phyloP scores from a whole-genome alignment of 768 basidiomycete genomes.

The Psilocybe subaeruginosa region DNA sequence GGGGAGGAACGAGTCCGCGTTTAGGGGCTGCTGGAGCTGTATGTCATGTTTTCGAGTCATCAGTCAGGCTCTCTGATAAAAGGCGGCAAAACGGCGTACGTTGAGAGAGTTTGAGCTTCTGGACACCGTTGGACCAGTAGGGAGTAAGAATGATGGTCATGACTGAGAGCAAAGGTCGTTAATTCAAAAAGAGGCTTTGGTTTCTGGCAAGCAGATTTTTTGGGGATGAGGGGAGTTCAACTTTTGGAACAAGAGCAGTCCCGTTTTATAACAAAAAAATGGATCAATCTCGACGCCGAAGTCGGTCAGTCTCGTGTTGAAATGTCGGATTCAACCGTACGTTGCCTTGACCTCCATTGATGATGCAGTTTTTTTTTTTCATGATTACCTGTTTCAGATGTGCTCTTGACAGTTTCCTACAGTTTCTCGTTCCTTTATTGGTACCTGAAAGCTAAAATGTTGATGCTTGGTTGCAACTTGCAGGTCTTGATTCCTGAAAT shows the following conservation, averaged over 20 bases:
- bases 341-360: conserved; percentile 26
- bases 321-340: conserved; percentile 27
- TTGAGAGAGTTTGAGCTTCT: conserved; percentile 65
- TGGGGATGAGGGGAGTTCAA: background rate
- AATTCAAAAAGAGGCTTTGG: background rate
- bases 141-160: conserved; percentile 74
- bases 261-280: conserved; percentile 3
- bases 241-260: background rate
- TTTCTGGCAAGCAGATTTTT: conserved; percentile 3
- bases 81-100: conserved; percentile 30
- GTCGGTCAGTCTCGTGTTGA: conserved; percentile 12
- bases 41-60: conserved; percentile 11
- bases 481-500: background rate
- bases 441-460: background rate
- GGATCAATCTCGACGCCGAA: conserved; percentile 8
- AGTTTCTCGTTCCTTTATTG: conserved; percentile 5
- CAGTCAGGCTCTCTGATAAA: conserved; percentile 2
- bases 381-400: conserved; percentile 18
- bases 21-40: conserved; percentile 45
- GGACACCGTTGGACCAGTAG: conserved; percentile 70
- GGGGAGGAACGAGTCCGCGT: conserved; percentile 65
- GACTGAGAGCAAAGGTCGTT: conserved; percentile 10
- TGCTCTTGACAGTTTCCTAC: conserved; percentile 7
- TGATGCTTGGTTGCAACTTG: background rate
- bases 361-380: conserved; percentile 11